phyloP scores from a whole-genome alignment of 1,284 basidiomycete species.

The Pseudozyma thailandica region DNA sequence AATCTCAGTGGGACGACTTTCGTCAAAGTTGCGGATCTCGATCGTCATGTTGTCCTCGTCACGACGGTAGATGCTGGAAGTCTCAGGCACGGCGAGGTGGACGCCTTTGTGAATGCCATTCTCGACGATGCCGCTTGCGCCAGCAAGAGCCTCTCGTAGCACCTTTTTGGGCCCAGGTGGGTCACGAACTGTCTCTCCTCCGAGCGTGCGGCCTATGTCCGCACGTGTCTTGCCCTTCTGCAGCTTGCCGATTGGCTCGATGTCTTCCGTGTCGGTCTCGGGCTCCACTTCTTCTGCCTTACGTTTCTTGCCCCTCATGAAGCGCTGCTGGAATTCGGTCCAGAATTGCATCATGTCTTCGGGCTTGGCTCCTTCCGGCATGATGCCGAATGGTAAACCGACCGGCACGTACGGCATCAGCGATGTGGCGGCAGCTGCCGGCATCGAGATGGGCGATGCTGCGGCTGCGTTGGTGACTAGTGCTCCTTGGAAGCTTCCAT shows the following conservation, averaged over 20 bases:
- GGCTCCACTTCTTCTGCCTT: slow-evolving; percentile 27
- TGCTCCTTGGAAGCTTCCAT: slow-evolving; percentile 12
- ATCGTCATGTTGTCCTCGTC: slow-evolving; percentile 74
- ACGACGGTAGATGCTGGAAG: slow-evolving; percentile 43
- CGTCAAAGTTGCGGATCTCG: slow-evolving; percentile 82
- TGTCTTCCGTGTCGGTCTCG: slow-evolving; percentile 37
- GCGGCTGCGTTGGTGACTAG: slow-evolving; percentile 2
- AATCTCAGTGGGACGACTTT: slow-evolving; percentile 75
- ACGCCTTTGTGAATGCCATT: slow-evolving; percentile 34
- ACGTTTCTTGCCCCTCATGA: slow-evolving; percentile 47
- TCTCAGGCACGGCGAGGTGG: slow-evolving; percentile 40
- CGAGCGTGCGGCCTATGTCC: slow-evolving; percentile 74
- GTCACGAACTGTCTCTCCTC: slow-evolving; percentile 76
- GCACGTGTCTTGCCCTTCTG: slow-evolving; percentile 37
- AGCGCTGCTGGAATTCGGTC: slow-evolving; percentile 47
- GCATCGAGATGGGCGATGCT: slow-evolving; percentile 5
- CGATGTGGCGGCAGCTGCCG: slow-evolving; percentile 17
- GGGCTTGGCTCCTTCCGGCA: slow-evolving; percentile 41
- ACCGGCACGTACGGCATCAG: slow-evolving; percentile 39
- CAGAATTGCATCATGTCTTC: slow-evolving; percentile 52
- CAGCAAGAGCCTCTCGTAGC: slow-evolving; percentile 68
- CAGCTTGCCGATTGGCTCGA: slow-evolving; percentile 45
- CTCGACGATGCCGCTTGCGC: slow-evolving; percentile 37
- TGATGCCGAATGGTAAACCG: slow-evolving; percentile 44
- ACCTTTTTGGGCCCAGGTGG: slow-evolving; percentile 72